Base-by-base conservation (phyloP, 164 flowering plant genomes). In the Liriodendron chinense region DNA sequence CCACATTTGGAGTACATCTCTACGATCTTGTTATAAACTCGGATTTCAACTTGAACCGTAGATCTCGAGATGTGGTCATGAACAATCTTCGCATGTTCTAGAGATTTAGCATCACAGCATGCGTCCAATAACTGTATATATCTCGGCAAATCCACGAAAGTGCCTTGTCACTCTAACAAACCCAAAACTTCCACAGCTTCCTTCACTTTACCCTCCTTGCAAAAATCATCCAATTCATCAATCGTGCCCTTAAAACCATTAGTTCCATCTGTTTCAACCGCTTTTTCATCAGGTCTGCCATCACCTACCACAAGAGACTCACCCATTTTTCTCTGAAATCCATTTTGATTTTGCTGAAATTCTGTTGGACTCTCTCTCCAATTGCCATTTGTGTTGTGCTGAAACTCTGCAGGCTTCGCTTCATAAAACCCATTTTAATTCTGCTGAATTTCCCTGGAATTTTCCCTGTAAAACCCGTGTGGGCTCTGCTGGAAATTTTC, bases 1-100 rank as follows among this genome's bases (percentile, higher is more conserved):
- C 90, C 88, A 75, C 98, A 94, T 74, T 76, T 81, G 1, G 76
- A 72, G 71, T 91, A 92, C 96, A 89, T 90, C 63, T 89, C 89
- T n/a, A 94, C 47, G 24, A 94, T 85, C 73, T 74, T 80, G 78
- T 94, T 92, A 53, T 81, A 82, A 34, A 82, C 81, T 70, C 80
- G 79, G 16, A 86, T 77, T 22, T 80, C 75, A 49, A 83, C 79
- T 79, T 83, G 69, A 0, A 72, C 61, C 21, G 25, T 20, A n/a
- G 83, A 84, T 72, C 81, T 83, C 13, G 77, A 23, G 16, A 92
- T 77, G 62, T 84, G 78, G 21, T 83, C 76, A 66, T 91, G 95
- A 74, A 89, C 81, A n/a, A 66, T 43, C 82, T 86, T 90, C n/a
- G 88, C 98, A 78, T 90, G 90, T 59, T 83, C 75, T 62, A 87